Conservation (phyloP, 2,329 filamentous ascomycete genomes). For the Calonectria henricotiae region DNA sequence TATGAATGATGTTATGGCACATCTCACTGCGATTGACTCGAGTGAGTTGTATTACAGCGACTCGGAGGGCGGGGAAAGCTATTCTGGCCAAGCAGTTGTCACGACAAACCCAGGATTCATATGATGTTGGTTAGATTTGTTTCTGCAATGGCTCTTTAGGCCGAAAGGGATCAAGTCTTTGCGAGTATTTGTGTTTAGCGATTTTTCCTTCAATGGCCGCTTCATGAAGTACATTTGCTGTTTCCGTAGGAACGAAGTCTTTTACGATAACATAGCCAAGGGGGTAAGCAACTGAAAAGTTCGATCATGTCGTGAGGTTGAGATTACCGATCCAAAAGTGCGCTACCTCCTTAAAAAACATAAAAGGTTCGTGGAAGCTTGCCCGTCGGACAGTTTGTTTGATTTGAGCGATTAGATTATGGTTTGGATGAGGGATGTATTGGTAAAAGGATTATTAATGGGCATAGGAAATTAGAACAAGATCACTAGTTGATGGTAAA, state of each 20-base stretch:
- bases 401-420: neutral
- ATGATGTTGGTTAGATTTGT: neutral
- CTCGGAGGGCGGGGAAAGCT: too few relatives aligned
- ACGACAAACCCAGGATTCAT: neutral
- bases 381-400: neutral
- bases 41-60: neutral
- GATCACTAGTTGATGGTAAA: too few relatives aligned
- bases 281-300: neutral
- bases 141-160: neutral
- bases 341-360: neutral
- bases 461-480: too few relatives aligned
- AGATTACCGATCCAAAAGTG: neutral
- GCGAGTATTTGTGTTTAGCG: neutral
- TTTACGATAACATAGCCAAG: neutral
- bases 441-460: too few relatives aligned
- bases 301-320: neutral
- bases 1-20: neutral
- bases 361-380: neutral
- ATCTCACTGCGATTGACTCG: neutral
- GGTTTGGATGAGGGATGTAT: too few relatives aligned
- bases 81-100: neutral
- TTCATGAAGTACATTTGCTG: neutral
- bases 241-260: neutral
- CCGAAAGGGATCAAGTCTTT: neutral
- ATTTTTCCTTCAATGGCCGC: neutral